These are phyloP conservation scores for Globisporangium cylindrosporum DNA, from an alignment of 352 stramenopile species.

Conservation along the genomic window DNA sequence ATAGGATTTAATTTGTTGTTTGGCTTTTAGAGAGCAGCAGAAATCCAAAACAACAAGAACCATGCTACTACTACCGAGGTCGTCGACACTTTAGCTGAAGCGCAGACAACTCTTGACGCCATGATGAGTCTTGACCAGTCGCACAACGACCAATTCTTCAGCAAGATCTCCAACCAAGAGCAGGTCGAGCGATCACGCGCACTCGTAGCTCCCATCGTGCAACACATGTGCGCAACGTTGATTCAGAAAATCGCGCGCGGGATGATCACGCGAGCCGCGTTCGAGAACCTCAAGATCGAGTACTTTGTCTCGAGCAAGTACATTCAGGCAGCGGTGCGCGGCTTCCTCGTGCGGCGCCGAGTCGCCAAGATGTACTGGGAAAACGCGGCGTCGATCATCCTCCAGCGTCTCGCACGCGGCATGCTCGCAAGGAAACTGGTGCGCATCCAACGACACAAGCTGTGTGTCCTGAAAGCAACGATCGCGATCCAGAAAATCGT, in stretches of 20 bases:
- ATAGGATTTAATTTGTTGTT: background rate
- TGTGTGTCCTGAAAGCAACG: slow-evolving; percentile 21
- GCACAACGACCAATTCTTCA: background rate
- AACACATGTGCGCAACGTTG: slow-evolving; percentile 68
- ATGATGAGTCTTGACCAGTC: slow-evolving; percentile 1
- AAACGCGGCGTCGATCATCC: slow-evolving; percentile 47
- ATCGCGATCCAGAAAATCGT: slow-evolving; percentile 53
- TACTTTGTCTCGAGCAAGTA: slow-evolving; percentile 72
- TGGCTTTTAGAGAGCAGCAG: slow-evolving; percentile 5
- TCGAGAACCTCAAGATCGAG: slow-evolving; percentile 56
- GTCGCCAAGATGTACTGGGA: slow-evolving; percentile 68
- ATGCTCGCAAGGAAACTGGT: slow-evolving; percentile 45
- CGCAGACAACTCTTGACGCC: background rate
- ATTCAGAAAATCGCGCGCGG: slow-evolving; percentile 79
- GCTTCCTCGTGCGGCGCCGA: slow-evolving; percentile 59
- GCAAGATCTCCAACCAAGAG: slow-evolving; percentile 21
- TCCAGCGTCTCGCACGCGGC: slow-evolving; percentile 58
- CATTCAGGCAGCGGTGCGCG: slow-evolving; percentile 68
- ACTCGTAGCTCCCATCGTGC: slow-evolving; percentile 32
- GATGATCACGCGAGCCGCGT: slow-evolving; percentile 59
- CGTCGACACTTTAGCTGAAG: background rate
- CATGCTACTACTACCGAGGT: background rate
- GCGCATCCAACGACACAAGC: slow-evolving; percentile 19
- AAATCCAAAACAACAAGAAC: slow-evolving; percentile 12
- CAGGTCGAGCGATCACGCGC: slow-evolving; percentile 20